A percentile compares a stretch with the other conserved stretches of the same genome.
Conservation (phyloP, 345 rosid species). For the Eucalyptus decipiens region DNA sequence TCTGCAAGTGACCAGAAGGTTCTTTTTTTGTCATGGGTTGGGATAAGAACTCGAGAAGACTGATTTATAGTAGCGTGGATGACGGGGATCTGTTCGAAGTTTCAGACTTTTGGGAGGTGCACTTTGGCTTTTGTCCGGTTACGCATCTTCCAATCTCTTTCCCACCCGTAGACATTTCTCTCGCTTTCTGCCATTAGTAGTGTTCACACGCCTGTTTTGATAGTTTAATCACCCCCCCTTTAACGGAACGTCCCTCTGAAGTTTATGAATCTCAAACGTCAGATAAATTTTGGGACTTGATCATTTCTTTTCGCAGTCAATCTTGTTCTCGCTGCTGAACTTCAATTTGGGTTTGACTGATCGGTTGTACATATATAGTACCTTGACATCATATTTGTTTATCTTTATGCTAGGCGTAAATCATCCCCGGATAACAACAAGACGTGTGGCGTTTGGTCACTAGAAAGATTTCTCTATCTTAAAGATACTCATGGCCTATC, state of each 20-base stretch:
- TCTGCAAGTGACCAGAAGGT: background rate
- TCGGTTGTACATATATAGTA: background rate
- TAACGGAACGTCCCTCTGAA: background rate
- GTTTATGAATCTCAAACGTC: background rate
- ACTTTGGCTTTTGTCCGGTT: background rate
- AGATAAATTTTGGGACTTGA: background rate
- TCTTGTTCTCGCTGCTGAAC: background rate
- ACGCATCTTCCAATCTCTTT: background rate
- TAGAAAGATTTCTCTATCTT: accelerated
- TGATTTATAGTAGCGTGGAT: background rate
- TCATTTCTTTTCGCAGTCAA: background rate
- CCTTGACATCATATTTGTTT: accelerated
- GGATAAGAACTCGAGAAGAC: background rate
- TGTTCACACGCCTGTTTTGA: background rate
- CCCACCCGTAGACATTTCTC: background rate
- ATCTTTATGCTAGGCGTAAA: accelerated
- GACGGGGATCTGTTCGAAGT: background rate
- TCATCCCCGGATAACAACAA: accelerated
- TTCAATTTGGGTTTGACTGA: background rate
- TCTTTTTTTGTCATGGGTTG: background rate
- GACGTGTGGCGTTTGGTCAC: accelerated
- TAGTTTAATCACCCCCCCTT: background rate
- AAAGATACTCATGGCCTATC: background rate
- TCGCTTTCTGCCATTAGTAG: background rate
- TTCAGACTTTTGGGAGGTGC: background rate